Base-by-base conservation (phyloP, 805 yeast genomes). In the Saccharomycodes ludwigii region DNA sequence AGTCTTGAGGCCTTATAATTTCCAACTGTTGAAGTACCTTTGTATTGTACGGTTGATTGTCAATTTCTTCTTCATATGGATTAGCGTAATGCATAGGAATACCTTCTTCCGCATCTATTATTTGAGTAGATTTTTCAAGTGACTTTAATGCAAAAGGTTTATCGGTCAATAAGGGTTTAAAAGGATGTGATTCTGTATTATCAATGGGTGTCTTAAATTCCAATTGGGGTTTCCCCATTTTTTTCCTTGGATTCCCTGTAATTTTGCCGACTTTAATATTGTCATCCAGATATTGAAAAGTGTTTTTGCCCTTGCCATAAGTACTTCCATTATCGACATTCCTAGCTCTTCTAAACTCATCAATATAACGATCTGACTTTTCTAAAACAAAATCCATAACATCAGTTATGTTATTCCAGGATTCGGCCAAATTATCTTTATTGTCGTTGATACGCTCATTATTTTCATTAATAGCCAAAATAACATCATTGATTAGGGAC, bases 11-110 rank as follows among this genome's bases (percentile, higher is more conserved):
- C 0, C 68, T 65, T 2, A 68, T 55, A 2, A 80, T 76, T 8
- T 67, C 66, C 2, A 46, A 30, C 5, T 50, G 49, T 10, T 61
- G 56, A 19, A 75, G 52, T 0, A 81, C 66, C 32, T 63, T 43
- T 1, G 62, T 67, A 2, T 93, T 91, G 48, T 82, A 86, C 27
- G 71, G 73, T 36, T 73, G 77, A 21, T 64, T 56, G 44, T 65
- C 65, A 27, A 88, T 88, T 54, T 88, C 97, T 23, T 56, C 52
- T 29, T 62, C 69, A 47, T 91, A 88, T 0, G 98, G 98, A 31
- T 91, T 91, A 7, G 65, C 66, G 47, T 74, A 79, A 52, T 75
- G 82, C 7, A 67, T 45, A 4, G 81, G 77, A 20, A 58, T 56
- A 16, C 59, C 61, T 4, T 60, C 65, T 1, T 49, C 54, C 12